Evolutionary conservation across 176 grass and related monocot genomes (phyloP), one percentile per base, ranked within the genome.

Genomic region (Ensete ventricosum): DNA sequence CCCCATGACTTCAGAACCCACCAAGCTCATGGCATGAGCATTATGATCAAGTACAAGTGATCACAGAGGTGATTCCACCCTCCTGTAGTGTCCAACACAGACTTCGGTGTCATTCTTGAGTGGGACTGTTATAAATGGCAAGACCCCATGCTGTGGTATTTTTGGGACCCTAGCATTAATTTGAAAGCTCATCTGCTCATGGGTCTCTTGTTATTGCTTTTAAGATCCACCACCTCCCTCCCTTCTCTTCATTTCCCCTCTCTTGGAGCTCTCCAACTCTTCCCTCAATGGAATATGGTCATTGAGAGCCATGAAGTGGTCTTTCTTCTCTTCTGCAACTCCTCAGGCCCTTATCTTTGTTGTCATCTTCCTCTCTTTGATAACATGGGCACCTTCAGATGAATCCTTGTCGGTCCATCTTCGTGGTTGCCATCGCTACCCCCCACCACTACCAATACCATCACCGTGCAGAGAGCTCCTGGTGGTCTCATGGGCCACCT

Each of bases 101-200:
- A 17, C 17, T 57, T 57, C 0, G 17, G 14, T 57, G 55, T 57
- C 57, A 60, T n/a, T 3, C 16, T 60, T 60, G 57, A 14, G 17
- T 60, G 57, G 17, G 57, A 60, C 8, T 60, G 17, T 21, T 60
- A 60, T 60, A 60, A 60, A 60, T 60, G 57, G 57, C 57, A 14
- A 60, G 57, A 20, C 14, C 14, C 57, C 57, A 60, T 60, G 57
- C 19, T 9, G 20, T 21, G 57, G n/a, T 60, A 60, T 19, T 60
- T 43, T 60, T 60, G 57, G 57, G 14, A 9, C 57, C n/a, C 57
- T 60, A 6, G 57, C 57, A 60, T 60, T 60, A 60, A 60, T 60
- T 60, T n/a, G 16, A 60, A 60, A 60, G 57, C 57, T 60, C 57
- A 60, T 60, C 57, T 60, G 17, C 57, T 60, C 57, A 60, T 60